These are phyloP conservation scores for Aphanocladium album DNA, from an alignment of 2,329 filamentous ascomycete species.

Conservation along the genomic window DNA sequence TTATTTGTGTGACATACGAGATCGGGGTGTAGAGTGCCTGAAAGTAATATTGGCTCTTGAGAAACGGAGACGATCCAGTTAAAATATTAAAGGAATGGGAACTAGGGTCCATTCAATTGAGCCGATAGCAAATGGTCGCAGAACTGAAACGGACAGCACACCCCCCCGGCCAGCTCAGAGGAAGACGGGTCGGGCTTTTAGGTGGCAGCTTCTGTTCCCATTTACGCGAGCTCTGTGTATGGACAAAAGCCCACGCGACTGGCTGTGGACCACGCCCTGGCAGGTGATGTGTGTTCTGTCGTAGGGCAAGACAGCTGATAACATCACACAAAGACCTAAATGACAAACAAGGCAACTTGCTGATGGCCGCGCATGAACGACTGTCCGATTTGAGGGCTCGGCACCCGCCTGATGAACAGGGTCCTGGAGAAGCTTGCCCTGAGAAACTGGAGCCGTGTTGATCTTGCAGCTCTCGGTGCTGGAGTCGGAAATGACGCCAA, in stretches of 20 bases:
- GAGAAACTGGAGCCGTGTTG: constrained; percentile 23
- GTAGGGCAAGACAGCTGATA: neutral
- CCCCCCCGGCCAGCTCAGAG: too few relatives aligned
- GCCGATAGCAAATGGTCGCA: too few relatives aligned
- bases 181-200: too few relatives aligned
- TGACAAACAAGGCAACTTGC: neutral
- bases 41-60: too few relatives aligned
- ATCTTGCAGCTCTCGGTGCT: constrained; percentile 16
- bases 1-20: too few relatives aligned
- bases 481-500: constrained; percentile 64
- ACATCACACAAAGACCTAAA: neutral
- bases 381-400: neutral
- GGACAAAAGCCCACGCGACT: neutral
- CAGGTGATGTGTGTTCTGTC: neutral
- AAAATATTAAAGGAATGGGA: too few relatives aligned
- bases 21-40: too few relatives aligned
- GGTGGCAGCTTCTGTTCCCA: too few relatives aligned
- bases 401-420: neutral
- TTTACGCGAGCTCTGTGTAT: neutral
- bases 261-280: neutral
- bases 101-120: too few relatives aligned
- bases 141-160: too few relatives aligned
- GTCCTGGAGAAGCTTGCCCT: neutral
- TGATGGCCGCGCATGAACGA: neutral
- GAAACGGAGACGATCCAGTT: too few relatives aligned